Evolutionary conservation across 768 basidiomycete genomes (phyloP), one percentile per base, ranked within the genome.

Genomic region (Lactarius sanguifluus): DNA sequence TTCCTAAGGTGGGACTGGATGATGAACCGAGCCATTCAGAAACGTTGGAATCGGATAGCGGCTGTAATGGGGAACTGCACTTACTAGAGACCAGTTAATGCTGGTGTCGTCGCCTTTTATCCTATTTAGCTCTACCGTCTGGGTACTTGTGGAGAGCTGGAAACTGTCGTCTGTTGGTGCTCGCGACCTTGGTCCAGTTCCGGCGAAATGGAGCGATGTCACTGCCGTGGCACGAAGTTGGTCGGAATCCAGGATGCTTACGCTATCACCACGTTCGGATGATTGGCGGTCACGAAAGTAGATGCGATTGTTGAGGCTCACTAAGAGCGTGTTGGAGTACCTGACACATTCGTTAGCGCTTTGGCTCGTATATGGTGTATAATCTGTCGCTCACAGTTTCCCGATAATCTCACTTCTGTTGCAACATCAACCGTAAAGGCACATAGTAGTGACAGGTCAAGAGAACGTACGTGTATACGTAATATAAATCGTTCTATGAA

Each of bases 271-370:
- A 23, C 3, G 10, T 47, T 23, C 45, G 3, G 45, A 20, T 9
- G 9, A 10, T 23, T 23, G 20, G n/a, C n/a, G n/a, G 20, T 47
- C n/a, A 47, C 45, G n/a, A 9, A 47, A 47, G n/a, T 23, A 47
- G 45, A 47, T 47, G 45, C 45, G 45, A 47, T 23, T 47, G 45
- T 47, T 47, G 45, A 47, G 45, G 45, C 45, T 47, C 45, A 47
- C 45, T 12, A 47, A 47, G 45, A 47, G 9, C 8, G 45, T 47
- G n/a, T 47, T 47, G 45, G 45, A 47, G 10, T 47, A 47, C n/a
- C 45, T 47, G n/a, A 5, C 45, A 23, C 10, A 23, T n/a, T 47
- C n/a, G 45, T 47, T n/a, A 47, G 10, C 3, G 9, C 10, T n/a
- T 4, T 47, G 45, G n/a, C 10, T 23, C 3, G n/a, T n/a, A 47